A percentile compares a stretch with the other conserved stretches of the same genome.
phyloP scores from a whole-genome alignment of 371 early-diverging fungal genomes.

The Mucor irregularis region DNA sequence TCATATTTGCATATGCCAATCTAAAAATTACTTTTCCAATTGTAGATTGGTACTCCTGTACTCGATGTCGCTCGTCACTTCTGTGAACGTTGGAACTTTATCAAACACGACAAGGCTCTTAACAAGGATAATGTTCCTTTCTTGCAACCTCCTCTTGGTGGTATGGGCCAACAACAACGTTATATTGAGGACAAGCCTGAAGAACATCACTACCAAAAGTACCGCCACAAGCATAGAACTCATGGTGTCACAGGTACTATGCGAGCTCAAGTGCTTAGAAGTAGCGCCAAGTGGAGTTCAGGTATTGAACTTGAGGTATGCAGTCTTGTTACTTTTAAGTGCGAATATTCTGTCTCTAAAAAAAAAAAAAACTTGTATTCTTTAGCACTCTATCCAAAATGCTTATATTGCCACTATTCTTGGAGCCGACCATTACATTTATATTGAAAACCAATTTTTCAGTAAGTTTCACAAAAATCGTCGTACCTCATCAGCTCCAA shows the following conservation, averaged over 20 bases:
- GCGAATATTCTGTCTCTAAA: no score
- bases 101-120: conserved; percentile 59
- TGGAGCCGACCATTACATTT: conserved; percentile 81
- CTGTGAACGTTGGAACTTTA: conserved; percentile 92
- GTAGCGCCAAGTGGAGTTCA: conserved; percentile 69
- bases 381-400: conserved; percentile 79
- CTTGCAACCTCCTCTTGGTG: conserved; percentile 52
- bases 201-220: conserved; percentile 13
- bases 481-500: background rate
- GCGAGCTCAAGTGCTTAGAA: conserved; percentile 71
- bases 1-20: background rate
- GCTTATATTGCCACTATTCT: conserved; percentile 81
- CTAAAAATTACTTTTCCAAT: background rate
- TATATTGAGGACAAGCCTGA: conserved; percentile 22
- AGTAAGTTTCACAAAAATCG: conserved; percentile 55
- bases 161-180: conserved; percentile 29
- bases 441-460: conserved; percentile 98
- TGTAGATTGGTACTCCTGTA: conserved; percentile 73
- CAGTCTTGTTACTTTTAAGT: background rate
- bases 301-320: conserved; percentile 58
- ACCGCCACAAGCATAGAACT: conserved; percentile 37
- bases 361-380: background rate
- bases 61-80: conserved; percentile 90
- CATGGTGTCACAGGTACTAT: conserved; percentile 50
- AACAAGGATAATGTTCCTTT: conserved; percentile 38